phyloP scores from a whole-genome alignment of 192 early-diverging fungal genomes.

The Coemansia sp. region DNA sequence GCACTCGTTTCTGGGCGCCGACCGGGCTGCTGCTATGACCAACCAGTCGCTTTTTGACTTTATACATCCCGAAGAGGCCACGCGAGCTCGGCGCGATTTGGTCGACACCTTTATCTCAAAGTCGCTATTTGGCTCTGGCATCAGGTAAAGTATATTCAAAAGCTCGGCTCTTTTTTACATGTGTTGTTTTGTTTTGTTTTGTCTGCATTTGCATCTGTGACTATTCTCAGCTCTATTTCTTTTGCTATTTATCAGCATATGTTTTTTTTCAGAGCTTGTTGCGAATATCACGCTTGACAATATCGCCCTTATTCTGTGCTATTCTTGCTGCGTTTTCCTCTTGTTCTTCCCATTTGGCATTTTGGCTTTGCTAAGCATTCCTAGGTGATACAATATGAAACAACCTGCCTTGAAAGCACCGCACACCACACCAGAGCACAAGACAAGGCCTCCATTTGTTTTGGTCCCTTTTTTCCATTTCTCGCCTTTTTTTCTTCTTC shows the following conservation, averaged over 20 bases:
- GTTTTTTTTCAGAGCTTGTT: too few species aligned
- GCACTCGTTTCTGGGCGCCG: constrained; percentile 33
- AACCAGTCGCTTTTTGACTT: constrained; percentile 52
- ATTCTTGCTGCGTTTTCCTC: background rate
- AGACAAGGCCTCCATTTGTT: background rate
- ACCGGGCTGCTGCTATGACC: constrained; percentile 23
- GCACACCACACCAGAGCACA: background rate
- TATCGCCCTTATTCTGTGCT: background rate
- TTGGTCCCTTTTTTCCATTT: background rate
- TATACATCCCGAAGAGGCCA: constrained; percentile 54
- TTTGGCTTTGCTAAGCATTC: constrained; percentile 7
- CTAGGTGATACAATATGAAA: constrained; percentile 5
- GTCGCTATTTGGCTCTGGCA: constrained; percentile 44
- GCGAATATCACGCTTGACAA: too few species aligned
- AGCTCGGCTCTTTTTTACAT: too few species aligned
- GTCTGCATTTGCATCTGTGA: too few species aligned
- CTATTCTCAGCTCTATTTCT: too few species aligned
- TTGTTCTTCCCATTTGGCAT: background rate
- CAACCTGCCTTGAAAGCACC: background rate
- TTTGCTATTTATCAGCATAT: background rate
- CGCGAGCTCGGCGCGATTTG: constrained; percentile 48
- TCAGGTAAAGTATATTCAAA: constrained; percentile 31
- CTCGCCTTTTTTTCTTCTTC: background rate
- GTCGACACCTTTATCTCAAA: constrained; percentile 40
- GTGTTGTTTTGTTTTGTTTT: too few species aligned